Evolutionary conservation across 257 asterid species (phyloP).

Genomic region (Haberlea rhodopensis): DNA sequence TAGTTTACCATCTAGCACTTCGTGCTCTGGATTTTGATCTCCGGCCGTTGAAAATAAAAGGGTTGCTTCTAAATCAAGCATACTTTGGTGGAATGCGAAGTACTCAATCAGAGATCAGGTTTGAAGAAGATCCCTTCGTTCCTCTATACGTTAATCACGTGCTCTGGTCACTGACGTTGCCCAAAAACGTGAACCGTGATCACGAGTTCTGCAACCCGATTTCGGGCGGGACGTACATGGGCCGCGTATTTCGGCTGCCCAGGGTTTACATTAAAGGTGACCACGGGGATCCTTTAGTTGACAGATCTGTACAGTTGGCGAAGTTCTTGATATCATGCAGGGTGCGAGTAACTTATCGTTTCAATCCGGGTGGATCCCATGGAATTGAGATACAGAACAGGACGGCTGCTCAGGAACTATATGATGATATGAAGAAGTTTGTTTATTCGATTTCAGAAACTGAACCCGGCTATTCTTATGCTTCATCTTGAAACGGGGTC

Average conservation of each 20-base stretch:
- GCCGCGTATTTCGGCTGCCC: neutral
- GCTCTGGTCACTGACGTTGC: slow-evolving; percentile 31
- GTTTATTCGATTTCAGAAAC: neutral
- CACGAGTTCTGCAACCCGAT: slow-evolving; percentile 25
- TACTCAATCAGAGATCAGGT: slow-evolving; percentile 30
- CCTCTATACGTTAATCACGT: slow-evolving; percentile 31
- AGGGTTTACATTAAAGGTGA: neutral
- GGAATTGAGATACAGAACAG: slow-evolving; percentile 4
- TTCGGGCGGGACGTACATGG: neutral
- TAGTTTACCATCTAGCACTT: slow-evolving; percentile 20
- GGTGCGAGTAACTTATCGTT: slow-evolving; percentile 1
- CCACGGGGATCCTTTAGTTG: slow-evolving; percentile 23
- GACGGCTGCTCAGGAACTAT: slow-evolving; percentile 4
- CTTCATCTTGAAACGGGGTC: neutral
- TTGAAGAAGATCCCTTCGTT: slow-evolving; percentile 25
- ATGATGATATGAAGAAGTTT: slow-evolving; percentile 11
- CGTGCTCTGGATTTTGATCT: slow-evolving; percentile 9
- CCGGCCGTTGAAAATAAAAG: slow-evolving; percentile 19
- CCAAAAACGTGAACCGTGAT: slow-evolving; percentile 24
- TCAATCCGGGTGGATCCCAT: slow-evolving; percentile 23
- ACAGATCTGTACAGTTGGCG: slow-evolving; percentile 14
- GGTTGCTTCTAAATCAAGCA: slow-evolving; percentile 31
- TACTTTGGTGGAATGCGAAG: slow-evolving; percentile 33
- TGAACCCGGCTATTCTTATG: neutral
- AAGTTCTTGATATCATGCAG: neutral